Conservation (phyloP, 163 green algal genomes). For the Chloromonas sp. region DNA sequence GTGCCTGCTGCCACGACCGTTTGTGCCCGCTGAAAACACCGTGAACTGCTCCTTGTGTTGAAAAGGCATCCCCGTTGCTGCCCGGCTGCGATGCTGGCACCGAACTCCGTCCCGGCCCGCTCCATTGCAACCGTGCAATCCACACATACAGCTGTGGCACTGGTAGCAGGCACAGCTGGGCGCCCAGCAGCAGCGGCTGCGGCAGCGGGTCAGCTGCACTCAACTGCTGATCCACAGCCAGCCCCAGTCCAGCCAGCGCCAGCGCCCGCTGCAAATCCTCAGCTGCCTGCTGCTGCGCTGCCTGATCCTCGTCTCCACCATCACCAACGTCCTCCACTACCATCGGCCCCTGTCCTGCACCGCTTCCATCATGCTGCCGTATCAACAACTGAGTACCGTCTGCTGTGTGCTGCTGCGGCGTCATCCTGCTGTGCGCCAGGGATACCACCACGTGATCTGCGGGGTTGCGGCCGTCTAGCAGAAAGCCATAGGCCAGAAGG, state of each 20-base stretch:
- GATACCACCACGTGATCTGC: constrained; percentile 45
- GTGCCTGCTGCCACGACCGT: no score
- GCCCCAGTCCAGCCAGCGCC: constrained; percentile 5
- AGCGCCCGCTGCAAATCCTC: constrained; percentile 26
- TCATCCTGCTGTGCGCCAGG: constrained; percentile 3
- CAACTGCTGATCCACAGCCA: constrained; percentile 15
- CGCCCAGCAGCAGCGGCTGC: constrained; percentile 14
- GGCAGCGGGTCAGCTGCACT: constrained; percentile 24
- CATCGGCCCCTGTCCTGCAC: not conserved
- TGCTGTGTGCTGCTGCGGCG: no score
- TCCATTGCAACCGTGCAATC: not conserved
- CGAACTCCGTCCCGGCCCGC: no score
- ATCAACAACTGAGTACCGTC: not conserved
- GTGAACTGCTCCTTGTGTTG: no score
- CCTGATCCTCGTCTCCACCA: not conserved
- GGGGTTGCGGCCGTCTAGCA: constrained; percentile 29
- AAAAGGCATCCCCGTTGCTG: no score
- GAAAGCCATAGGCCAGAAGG: constrained; percentile 54
- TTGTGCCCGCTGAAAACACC: no score
- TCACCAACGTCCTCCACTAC: not conserved
- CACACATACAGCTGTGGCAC: constrained; percentile 8
- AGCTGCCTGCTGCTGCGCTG: constrained; percentile 1
- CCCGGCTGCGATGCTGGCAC: no score
- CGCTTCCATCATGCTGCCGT: not conserved
- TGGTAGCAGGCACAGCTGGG: constrained; percentile 10